Evolutionary conservation across 2,329 filamentous ascomycete species (phyloP), one percentile per base, ranked within the genome.

Genomic region (Penicillium paneum): DNA sequence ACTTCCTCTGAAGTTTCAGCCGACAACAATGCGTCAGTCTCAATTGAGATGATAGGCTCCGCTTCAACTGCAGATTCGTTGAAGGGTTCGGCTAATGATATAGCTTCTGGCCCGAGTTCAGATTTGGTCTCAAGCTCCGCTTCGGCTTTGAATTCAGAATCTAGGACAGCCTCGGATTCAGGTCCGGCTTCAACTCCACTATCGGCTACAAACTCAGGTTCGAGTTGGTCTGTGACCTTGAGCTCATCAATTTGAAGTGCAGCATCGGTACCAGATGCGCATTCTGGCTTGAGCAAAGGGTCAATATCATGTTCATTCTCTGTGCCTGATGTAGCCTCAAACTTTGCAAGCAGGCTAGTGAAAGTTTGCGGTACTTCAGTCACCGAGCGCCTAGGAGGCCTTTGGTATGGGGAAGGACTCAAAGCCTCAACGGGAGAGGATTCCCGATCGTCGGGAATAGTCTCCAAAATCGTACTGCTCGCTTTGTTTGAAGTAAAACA

Each of bases 311-410:
- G 6, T 13, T 40, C 38, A 21, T 54, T 52, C 31, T 55, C 57
- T 11, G 40, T 31, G 8, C 51, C 48, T 6, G 67, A 42, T 6
- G 62, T 62, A 34, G 68, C 65, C 50, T 76, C 67, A 52, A 76
- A 76, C 51, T 67, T 74, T 51, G 67, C 71, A 51, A 73, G 67
- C 48, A 75, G 64, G 53, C 67, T 70, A 32, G 69, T 67, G 49
- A 76, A 71, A 32, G 66, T 70, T 29, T 65, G 67, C 12, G 66
- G 63, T 13, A 63, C 64, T 47, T 73, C 71, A 2, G 63, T 61
- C 12, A 69, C 62, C 2, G 63, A 67, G 40, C 65, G 63, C 36
- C 56, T 61, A 4, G 58, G 48, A 6, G 53, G 21, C 13, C 57
- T 59, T 5, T 41, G 32, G 1, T 54, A 51, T 29, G 52, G 52